Evolutionary conservation across 805 yeast species (phyloP).

Genomic region (Yarrowia deformans): DNA sequence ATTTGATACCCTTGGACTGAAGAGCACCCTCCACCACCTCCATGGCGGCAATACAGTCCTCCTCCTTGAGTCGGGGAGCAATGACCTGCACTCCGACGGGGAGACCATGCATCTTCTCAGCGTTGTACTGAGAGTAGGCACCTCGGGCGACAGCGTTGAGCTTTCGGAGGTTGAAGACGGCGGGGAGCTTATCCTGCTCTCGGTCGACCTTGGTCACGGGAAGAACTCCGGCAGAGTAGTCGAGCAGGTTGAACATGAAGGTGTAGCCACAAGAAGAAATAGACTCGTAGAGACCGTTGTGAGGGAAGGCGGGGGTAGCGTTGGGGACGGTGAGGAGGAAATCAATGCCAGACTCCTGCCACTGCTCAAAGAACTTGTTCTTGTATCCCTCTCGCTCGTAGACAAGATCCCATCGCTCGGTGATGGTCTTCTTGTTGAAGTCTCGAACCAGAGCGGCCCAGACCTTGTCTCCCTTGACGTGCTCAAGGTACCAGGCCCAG

Average conservation of each 20-base stretch:
- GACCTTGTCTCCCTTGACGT: constrained; percentile 50
- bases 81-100: constrained; percentile 73
- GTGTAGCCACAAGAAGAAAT: constrained; percentile 60
- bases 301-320: constrained; percentile 56
- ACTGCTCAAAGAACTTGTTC: constrained; percentile 48
- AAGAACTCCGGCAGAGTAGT: constrained; percentile 62
- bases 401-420: constrained; percentile 52
- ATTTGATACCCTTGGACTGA: constrained; percentile 46
- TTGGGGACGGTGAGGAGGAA: constrained; percentile 54
- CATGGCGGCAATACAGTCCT: constrained; percentile 62
- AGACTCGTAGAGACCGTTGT: constrained; percentile 50
- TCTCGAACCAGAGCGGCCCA: constrained; percentile 53
- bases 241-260: constrained; percentile 60
- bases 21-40: constrained; percentile 52
- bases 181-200: constrained; percentile 48
- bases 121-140: constrained; percentile 58
- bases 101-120: constrained; percentile 62
- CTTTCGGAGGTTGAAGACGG: constrained; percentile 45
- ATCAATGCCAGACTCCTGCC: constrained; percentile 52
- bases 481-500: constrained; percentile 51
- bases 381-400: constrained; percentile 52
- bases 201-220: constrained; percentile 66
- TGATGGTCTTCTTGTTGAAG: constrained; percentile 50
- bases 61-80: constrained; percentile 67
- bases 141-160: constrained; percentile 56